Base-by-base conservation (phyloP, 805 yeast species). In the Kodamaea nitidulidarum region DNA sequence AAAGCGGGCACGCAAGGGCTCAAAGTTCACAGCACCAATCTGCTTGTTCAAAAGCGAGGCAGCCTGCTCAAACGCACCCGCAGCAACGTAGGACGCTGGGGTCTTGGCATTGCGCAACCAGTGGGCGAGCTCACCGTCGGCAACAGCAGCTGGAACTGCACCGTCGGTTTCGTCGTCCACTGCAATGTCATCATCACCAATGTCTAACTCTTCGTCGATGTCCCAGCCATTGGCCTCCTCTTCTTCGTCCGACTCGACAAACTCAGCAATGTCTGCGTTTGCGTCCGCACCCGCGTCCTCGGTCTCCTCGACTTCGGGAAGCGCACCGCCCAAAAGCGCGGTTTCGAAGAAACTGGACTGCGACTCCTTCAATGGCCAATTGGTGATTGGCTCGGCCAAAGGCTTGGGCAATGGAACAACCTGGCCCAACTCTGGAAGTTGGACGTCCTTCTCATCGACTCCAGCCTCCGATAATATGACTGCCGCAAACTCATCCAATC, bases 31-130 rank as follows among this genome's bases (percentile, higher is more conserved):
- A 37, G 87, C 77, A 52, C 97, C 98, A 32, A 82, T 71, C 63
- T 95, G 98, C 55, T 91, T 84, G 68, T 83, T 80, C 53, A 93
- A 75, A 56, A 95, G 76, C 54, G 88, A 95, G 28, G 96, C 93
- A 27, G 98, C 99, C 39, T 91, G 84, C 49, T 88, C 97, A 58
- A 91, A 91, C 4, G 95, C 85, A 52, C 99, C 99, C 2, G 96
- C 88, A 2, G 98, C 97, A 54, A 84, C 88, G 52, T 88, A 86
- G 18, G 87, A 88, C 21, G 96, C 97, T 4, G 97, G 88, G 40
- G 90, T 76, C 46, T 83, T 84, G 12, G 96, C 85, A 62, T 84
- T 87, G 49, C 91, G 83, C 21, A 86, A 75, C 98, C 99, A 95
- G 42, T 63, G 62, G 3, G 81, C 81, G 22, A 80, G 63, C 58